These are phyloP conservation scores for Leccinum aurantiacum DNA, from an alignment of 768 basidiomycete genomes.

Conservation along the genomic window DNA sequence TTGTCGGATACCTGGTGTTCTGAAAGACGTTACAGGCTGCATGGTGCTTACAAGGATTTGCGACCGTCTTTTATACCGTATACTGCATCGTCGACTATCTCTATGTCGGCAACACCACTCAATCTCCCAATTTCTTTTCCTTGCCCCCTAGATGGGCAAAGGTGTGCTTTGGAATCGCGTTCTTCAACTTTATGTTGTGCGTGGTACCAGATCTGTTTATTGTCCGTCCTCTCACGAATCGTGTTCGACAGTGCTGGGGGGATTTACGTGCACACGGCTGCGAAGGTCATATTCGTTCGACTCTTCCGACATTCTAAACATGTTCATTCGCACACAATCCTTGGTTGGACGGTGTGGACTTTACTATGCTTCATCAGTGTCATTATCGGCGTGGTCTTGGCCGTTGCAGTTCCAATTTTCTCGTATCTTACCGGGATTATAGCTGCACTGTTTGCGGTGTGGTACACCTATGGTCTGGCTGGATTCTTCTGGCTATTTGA, in stretches of 20 bases:
- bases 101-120: constrained; percentile 41
- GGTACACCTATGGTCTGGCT: constrained; percentile 55
- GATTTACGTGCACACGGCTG: constrained; percentile 51
- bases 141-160: constrained; percentile 44
- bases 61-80: constrained; percentile 50
- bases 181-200: constrained; percentile 53
- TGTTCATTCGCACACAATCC: constrained; percentile 48
- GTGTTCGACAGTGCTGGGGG: constrained; percentile 38
- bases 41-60: constrained; percentile 53
- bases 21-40: constrained; percentile 33
- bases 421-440: constrained; percentile 53
- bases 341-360: constrained; percentile 51
- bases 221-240: background rate
- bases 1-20: background rate
- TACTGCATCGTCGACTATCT: constrained; percentile 47
- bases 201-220: constrained; percentile 11
- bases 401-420: constrained; percentile 54
- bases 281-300: constrained; percentile 54
- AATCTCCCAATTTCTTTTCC: constrained; percentile 11
- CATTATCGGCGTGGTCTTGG: constrained; percentile 46
- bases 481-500: constrained; percentile 58
- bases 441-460: constrained; percentile 55
- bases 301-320: constrained; percentile 47
- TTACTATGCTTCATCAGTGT: constrained; percentile 38
- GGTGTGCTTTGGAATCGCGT: constrained; percentile 46